Evolutionary conservation across 2,329 filamentous ascomycete genomes (phyloP), one percentile per base, ranked within the genome.

Genomic region (Aspergillus fijiensis): DNA sequence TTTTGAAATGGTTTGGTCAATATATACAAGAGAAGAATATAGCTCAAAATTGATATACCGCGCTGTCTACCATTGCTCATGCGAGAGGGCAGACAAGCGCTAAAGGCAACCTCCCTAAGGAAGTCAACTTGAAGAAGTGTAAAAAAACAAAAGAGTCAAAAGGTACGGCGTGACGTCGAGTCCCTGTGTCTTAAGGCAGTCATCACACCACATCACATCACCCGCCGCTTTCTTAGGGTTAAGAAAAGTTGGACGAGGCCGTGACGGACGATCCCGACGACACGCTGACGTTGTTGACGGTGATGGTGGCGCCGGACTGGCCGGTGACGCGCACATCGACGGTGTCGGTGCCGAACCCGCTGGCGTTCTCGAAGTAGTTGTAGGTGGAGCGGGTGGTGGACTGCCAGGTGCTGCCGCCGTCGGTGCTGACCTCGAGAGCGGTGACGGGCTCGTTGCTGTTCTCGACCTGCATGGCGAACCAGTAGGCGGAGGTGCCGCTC

Each of bases 391-490:
- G 78, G 2, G 75, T 78, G 0, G 86, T 87, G n/a, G 70, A 53
- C 71, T 82, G 72, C 86, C 86, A 89, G 14, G 82, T 84, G 56
- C 66, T 79, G 19, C 86, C 86, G 11, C 83, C 80, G 67, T 89
- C 82, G 19, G 80, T 85, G 60, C 83, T 85, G 60, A 89, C 85
- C 65, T 89, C 85, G 25, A 89, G 78, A 63, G 76, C 79, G 56
- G 77, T 67, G 47, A 89, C 80, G 16, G 80, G 79, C 61, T 84
- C 78, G 70, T 87, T 87, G 67, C 83, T 76, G 73, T 89, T 88
- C 67, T 87, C 79, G 49, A 89, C 85, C 72, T 89, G 87, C 80
- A 87, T 86, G 51, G 79, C 80, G 75, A 86, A 85, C 82, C 83
- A 85, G 71, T 80, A 79, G 31, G 73, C 69, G 4, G 80, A 82